phyloP scores from a whole-genome alignment of 345 rosid species.

The Erysimum cheiranthoides region DNA sequence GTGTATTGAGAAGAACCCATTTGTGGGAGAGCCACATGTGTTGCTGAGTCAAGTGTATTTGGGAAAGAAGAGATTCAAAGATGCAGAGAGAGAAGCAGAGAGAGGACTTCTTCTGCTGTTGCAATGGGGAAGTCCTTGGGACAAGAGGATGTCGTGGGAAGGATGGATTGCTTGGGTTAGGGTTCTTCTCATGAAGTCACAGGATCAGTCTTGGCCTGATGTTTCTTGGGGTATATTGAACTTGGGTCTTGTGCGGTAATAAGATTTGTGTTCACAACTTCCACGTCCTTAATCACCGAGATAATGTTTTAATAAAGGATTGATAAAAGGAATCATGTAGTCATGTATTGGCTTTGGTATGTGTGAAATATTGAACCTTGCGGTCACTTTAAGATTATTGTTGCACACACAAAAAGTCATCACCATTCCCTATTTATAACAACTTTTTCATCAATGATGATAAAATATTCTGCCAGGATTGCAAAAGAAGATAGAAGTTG shows the following conservation, averaged over 20 bases:
- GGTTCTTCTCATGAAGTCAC: conserved; percentile 76
- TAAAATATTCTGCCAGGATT: background rate
- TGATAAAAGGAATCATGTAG: conserved; percentile 14
- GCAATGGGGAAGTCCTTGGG: conserved; percentile 98
- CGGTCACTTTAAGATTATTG: background rate
- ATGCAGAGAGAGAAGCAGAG: conserved; percentile 67
- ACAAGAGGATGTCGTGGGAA: conserved; percentile 91
- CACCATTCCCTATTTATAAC: background rate
- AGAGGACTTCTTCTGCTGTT: conserved; percentile 67
- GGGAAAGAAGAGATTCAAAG: conserved; percentile 64
- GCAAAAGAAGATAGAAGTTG: background rate
- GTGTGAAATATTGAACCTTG: background rate
- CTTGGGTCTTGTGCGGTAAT: conserved; percentile 76
- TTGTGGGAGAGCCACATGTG: conserved; percentile 84
- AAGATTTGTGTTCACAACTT: background rate
- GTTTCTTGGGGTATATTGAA: conserved; percentile 80
- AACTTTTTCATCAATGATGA: background rate
- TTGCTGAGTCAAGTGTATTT: conserved; percentile 71
- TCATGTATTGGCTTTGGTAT: conserved; percentile 2
- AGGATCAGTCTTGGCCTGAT: conserved; percentile 83
- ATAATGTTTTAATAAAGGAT: conserved; percentile 17
- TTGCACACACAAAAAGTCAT: background rate
- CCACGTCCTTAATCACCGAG: background rate
- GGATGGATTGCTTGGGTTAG: conserved; percentile 97
- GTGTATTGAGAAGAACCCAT: conserved; percentile 72